Evolutionary conservation across 495 filamentous ascomycete species (phyloP), one percentile per base, ranked within the genome.

Genomic region (Tuber microsphaerosporum): DNA sequence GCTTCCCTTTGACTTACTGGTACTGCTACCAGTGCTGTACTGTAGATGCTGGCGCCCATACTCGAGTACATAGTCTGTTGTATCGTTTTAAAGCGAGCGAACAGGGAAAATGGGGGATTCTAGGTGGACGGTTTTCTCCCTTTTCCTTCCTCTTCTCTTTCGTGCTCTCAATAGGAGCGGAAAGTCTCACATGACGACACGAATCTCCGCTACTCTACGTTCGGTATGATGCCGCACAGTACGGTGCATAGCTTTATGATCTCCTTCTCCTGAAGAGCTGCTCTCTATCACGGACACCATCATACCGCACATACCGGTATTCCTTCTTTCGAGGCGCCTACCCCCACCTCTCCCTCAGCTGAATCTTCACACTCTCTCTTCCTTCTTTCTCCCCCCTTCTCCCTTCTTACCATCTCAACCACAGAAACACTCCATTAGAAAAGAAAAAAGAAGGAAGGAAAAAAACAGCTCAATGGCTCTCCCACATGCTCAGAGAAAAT

Each of bases 401-500:
- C 37, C 39, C 10, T 17, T 14, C n/a, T 42, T 45, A n/a, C 20
- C 44, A 9, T 71, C 26, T 20, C 26, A 16, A 45, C 73, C 69
- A 31, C 45, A 43, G 42, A 19, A 34, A 69, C 48, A 70, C 71
- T 65, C 75, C 48, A 61, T 68, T 45, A 56, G 39, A 74, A 46
- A 70, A 78, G 56, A 44, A 76, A 75, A 69, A 43, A 12, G 10
- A 43, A 43, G 42, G 1, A 43, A 43, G 9, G 1, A 70, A 43
- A 22, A 73, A 26, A 42, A 75, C 39, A 69, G 72, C 45, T 71
- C 74, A 73, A 65, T 65, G 76, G 61, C 76, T 73, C 73, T 71
- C 68, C 31, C 46, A 51, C 76, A 34, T 68, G 31, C 56, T 19
- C 70, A 79, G 72, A 89, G 89, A 73, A 86, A 91, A 83, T 97